Conservation (phyloP, 306 rosid genomes). For the Cercis canadensis region DNA sequence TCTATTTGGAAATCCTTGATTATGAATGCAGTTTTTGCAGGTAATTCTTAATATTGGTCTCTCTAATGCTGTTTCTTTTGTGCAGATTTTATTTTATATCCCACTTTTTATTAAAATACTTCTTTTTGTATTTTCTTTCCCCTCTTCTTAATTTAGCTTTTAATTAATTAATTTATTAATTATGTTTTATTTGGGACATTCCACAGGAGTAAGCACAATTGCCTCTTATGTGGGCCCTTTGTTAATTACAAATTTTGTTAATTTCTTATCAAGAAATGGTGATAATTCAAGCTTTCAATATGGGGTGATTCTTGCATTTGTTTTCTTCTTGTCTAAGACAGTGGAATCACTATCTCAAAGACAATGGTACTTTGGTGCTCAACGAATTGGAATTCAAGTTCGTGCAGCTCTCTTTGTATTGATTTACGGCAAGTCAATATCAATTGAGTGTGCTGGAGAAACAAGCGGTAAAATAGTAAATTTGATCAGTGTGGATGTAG, state of each 20-base stretch:
- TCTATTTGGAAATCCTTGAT: constrained; percentile 46
- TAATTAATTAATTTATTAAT: too few species aligned
- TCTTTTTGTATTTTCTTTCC: too few species aligned
- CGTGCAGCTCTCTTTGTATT: constrained; percentile 54
- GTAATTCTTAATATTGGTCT: not conserved
- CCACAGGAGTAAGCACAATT: constrained; percentile 51
- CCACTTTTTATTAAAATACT: too few species aligned
- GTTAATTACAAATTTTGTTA: constrained; percentile 52
- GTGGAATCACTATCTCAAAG: constrained; percentile 60
- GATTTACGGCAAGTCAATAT: constrained; percentile 48
- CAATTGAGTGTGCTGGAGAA: constrained; percentile 38
- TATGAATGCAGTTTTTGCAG: constrained; percentile 38
- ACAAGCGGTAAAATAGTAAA: constrained; percentile 54
- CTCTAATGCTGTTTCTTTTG: too few species aligned
- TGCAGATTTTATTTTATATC: too few species aligned
- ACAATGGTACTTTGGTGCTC: constrained; percentile 69
- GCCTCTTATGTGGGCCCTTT: constrained; percentile 59
- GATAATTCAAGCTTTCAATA: constrained; percentile 43
- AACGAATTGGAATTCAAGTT: constrained; percentile 45
- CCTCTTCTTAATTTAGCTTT: too few species aligned
- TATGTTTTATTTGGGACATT: too few species aligned
- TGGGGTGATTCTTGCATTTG: constrained; percentile 52
- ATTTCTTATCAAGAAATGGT: constrained; percentile 38
- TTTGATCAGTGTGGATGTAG: constrained; percentile 58
- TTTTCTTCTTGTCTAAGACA: constrained; percentile 59